Evolutionary conservation across 2,329 filamentous ascomycete genomes (phyloP).

Genomic region (Claviceps arundinis): DNA sequence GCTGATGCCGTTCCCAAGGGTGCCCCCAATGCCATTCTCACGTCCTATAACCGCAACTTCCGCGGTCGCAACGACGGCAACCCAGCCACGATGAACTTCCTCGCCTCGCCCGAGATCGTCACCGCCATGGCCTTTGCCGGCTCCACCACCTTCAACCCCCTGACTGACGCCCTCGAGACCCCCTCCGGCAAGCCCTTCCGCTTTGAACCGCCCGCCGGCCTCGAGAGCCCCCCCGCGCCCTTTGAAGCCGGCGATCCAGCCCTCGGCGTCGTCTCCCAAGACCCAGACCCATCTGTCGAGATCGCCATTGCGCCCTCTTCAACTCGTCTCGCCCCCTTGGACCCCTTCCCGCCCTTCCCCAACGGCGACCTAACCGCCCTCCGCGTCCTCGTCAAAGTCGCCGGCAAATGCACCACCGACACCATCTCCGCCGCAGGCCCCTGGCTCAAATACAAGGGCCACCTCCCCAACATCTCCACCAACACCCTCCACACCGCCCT

Average conservation of each 20-base stretch:
- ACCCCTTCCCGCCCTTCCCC: conserved; percentile 82
- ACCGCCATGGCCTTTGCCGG: conserved; percentile 93
- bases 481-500: conserved; percentile 95
- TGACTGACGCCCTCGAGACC: conserved; percentile 73
- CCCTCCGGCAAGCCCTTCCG: conserved; percentile 71
- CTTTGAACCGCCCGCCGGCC: conserved; percentile 67
- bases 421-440: conserved; percentile 95
- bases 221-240: conserved; percentile 44
- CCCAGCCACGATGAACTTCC: conserved; percentile 94
- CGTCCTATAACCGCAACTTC: conserved; percentile 98
- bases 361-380: conserved; percentile 59
- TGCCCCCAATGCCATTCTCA: conserved; percentile 84
- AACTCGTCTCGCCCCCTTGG: conserved; percentile 75
- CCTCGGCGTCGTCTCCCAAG: conserved; percentile 59
- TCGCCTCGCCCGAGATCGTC: conserved; percentile 91
- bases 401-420: conserved; percentile 96
- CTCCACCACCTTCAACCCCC: conserved; percentile 86
- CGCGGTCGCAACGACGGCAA: conserved; percentile 95
- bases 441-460: conserved; percentile 98
- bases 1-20: conserved; percentile 78
- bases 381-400: conserved; percentile 86
- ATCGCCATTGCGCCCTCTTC: conserved; percentile 80
- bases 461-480: conserved; percentile 91
- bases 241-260: conserved; percentile 68
- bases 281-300: conserved; percentile 55